phyloP scores from a whole-genome alignment of 257 asterid genomes.

The Verbascum thapsus region DNA sequence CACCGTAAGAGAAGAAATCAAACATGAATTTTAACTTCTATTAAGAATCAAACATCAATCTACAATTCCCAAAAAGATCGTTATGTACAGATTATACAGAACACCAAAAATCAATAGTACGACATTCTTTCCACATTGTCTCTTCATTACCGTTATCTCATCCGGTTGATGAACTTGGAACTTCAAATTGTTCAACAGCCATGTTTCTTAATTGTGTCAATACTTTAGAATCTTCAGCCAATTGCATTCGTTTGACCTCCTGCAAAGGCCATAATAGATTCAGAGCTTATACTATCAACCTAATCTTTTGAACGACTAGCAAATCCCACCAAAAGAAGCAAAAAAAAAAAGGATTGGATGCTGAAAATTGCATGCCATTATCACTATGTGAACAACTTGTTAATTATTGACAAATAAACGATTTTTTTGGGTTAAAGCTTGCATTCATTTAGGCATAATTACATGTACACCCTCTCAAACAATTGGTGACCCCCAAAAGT shows the following conservation, averaged over 20 bases:
- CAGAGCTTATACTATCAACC: neutral
- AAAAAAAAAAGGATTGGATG: neutral
- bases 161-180: neutral
- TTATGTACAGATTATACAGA: neutral
- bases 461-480: too few species aligned
- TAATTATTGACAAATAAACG: too few species aligned
- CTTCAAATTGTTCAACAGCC: neutral
- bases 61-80: neutral
- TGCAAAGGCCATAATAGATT: slow-evolving; percentile 29
- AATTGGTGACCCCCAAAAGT: too few species aligned
- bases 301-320: neutral
- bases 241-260: slow-evolving; percentile 59
- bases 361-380: too few species aligned
- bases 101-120: neutral
- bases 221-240: slow-evolving; percentile 65
- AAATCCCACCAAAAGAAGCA: too few species aligned
- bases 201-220: slow-evolving; percentile 39
- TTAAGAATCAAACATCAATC: neutral
- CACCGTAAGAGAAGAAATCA: neutral
- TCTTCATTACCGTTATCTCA: neutral
- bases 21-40: neutral
- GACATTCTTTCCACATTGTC: neutral
- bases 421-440: too few species aligned
- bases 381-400: too few species aligned
- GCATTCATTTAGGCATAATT: too few species aligned